Percentiles rank a stretch among this genome's conserved stretches.
Evolutionary conservation across 1,284 basidiomycete genomes (phyloP).

Genomic region (Moesziomyces sp.): DNA sequence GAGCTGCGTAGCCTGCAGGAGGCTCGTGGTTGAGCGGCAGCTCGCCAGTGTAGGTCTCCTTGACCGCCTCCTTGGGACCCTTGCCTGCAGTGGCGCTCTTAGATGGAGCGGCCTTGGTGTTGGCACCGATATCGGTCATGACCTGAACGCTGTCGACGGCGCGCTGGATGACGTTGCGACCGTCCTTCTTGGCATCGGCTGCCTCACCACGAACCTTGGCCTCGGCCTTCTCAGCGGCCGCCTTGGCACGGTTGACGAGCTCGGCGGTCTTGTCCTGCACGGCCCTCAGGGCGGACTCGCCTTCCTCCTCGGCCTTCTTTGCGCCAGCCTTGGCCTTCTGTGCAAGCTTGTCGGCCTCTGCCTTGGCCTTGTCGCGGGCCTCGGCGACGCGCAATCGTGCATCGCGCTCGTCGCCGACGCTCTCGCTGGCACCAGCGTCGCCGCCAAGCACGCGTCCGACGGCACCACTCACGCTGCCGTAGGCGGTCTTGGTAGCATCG

Average conservation of each 20-base stretch:
- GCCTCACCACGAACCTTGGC: conserved; percentile 58
- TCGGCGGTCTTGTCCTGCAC: conserved; percentile 51
- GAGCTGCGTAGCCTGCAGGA: conserved; percentile 51
- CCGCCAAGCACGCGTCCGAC: conserved; percentile 49
- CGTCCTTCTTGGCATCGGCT: conserved; percentile 25
- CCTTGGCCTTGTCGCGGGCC: conserved; percentile 49
- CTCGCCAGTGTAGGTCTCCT: conserved; percentile 47
- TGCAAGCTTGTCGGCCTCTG: conserved; percentile 36
- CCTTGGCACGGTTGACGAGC: conserved; percentile 51
- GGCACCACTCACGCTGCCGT: conserved; percentile 60
- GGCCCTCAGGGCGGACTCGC: conserved; percentile 40
- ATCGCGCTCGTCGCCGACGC: conserved; percentile 44
- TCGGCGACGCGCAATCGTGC: conserved; percentile 44
- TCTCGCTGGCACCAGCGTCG: conserved; percentile 48
- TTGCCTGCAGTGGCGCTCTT: conserved; percentile 68
- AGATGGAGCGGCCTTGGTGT: conserved; percentile 61
- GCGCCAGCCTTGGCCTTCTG: conserved; percentile 61
- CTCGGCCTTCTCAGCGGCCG: conserved; percentile 71
- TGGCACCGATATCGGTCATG: conserved; percentile 55
- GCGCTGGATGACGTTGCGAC: conserved; percentile 63
- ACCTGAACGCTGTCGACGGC: conserved; percentile 47
- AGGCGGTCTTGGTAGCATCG: conserved; percentile 71
- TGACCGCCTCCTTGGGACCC: conserved; percentile 41
- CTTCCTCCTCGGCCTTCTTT: conserved; percentile 66
- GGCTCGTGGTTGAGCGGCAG: conserved; percentile 59